A percentile compares a stretch with the other conserved stretches of the same genome.
phyloP scores from a whole-genome alignment of 306 rosid species.

The Quercus wislizeni region DNA sequence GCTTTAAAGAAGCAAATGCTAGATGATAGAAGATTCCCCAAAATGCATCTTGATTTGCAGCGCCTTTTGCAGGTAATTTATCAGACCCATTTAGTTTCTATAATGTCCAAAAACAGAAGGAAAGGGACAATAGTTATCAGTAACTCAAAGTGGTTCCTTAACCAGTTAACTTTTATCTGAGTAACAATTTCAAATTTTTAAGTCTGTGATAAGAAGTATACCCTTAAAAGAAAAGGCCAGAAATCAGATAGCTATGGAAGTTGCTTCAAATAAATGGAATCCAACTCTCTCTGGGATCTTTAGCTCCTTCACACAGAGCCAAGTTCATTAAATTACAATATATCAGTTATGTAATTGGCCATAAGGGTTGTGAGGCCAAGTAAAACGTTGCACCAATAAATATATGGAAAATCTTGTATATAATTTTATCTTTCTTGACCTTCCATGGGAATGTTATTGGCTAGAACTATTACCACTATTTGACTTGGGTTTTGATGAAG shows the following conservation, averaged over 20 bases:
- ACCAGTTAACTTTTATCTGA: background rate
- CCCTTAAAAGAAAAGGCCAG: background rate
- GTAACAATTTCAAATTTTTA: background rate
- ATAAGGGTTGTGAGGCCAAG: background rate
- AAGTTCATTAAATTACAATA: background rate
- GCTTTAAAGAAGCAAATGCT: constrained; percentile 92
- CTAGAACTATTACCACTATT: constrained; percentile 2
- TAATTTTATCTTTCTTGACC: background rate
- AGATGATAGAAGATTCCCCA: constrained; percentile 96
- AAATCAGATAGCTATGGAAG: background rate
- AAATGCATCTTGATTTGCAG: constrained; percentile 89
- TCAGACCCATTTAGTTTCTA: constrained; percentile 11
- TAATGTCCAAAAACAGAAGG: background rate
- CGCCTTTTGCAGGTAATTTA: constrained; percentile 83
- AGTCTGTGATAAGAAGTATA: background rate
- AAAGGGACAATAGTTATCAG: background rate
- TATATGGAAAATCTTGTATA: background rate
- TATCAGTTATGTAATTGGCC: background rate
- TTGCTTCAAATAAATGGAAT: background rate
- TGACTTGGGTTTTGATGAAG: constrained; percentile 1
- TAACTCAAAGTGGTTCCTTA: background rate
- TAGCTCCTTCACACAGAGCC: background rate
- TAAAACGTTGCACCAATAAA: background rate
- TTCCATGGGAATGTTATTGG: constrained; percentile 4
- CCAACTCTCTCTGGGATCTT: background rate